Conservation (phyloP, 1,284 basidiomycete species). For the Termitomyces sp. region DNA sequence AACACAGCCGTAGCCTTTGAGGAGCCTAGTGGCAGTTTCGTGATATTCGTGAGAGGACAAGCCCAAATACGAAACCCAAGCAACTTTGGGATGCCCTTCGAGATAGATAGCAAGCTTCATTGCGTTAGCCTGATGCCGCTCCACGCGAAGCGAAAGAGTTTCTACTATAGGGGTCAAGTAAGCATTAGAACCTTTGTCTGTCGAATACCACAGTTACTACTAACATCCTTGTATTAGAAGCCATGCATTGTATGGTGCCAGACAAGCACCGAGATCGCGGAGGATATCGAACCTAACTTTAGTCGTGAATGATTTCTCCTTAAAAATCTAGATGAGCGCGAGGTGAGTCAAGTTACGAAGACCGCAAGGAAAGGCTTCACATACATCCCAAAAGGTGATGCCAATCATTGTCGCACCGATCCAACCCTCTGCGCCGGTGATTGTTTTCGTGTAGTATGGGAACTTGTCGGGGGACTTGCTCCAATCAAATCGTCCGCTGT, state of each 20-base stretch:
- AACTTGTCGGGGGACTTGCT: conserved; percentile 13
- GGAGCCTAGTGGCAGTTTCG: conserved; percentile 39
- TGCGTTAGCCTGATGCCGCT: conserved; percentile 63
- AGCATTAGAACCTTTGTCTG: background rate
- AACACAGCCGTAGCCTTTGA: conserved; percentile 54
- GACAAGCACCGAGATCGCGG: conserved; percentile 14
- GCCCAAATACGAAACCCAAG: conserved; percentile 64
- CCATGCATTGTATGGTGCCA: conserved; percentile 14
- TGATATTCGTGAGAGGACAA: conserved; percentile 50
- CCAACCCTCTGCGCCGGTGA: conserved; percentile 69
- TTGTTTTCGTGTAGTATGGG: conserved; percentile 65
- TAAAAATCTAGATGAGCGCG: conserved; percentile 3
- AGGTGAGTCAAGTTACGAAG: background rate
- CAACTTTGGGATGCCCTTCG: conserved; percentile 22
- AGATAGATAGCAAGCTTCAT: conserved; percentile 43
- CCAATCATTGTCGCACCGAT: conserved; percentile 61
- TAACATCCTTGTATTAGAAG: conserved; percentile 13
- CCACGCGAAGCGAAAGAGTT: conserved; percentile 63
- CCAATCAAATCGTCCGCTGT: conserved; percentile 66
- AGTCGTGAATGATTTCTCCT: conserved; percentile 11
- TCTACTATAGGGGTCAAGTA: conserved; percentile 4
- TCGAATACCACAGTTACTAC: background rate
- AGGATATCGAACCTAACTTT: conserved; percentile 13
- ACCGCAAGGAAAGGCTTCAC: background rate
- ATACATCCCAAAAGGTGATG: conserved; percentile 21